Conservation (phyloP, 2,329 filamentous ascomycete species). For the Tetracladium maxilliforme region DNA sequence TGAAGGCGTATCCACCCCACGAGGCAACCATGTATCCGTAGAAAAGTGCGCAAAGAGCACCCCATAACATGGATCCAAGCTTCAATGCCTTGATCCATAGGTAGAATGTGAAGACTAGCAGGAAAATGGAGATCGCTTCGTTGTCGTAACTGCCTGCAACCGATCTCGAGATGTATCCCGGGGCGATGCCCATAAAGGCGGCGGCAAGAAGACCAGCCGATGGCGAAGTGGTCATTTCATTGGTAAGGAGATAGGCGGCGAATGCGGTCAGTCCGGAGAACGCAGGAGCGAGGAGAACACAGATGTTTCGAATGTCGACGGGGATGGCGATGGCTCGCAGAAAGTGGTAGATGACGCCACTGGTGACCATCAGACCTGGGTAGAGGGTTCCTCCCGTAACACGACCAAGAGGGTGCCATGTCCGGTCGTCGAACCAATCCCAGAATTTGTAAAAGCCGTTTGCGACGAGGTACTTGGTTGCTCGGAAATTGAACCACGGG, state of each 20-base stretch:
- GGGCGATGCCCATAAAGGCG: conserved; percentile 91
- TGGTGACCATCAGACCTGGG: conserved; percentile 97
- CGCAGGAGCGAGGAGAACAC: conserved; percentile 84
- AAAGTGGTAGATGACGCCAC: conserved; percentile 88
- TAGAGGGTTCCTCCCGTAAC: conserved; percentile 98
- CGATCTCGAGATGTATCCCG: conserved; percentile 94
- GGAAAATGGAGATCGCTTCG: conserved; percentile 97
- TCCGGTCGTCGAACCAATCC: conserved; percentile 99
- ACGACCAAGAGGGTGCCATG: conserved; percentile 97
- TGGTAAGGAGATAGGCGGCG: conserved; percentile 87
- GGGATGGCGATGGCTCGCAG: conserved; percentile 80
- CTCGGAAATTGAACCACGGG: conserved; percentile 99
- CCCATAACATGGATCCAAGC: conserved; percentile 92
- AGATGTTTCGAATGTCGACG: conserved; percentile 97
- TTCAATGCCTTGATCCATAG: conserved; percentile 99
- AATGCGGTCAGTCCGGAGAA: conserved; percentile 91
- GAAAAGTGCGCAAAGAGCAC: conserved; percentile 82
- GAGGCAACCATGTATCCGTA: conserved; percentile 99
- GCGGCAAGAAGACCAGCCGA: conserved; percentile 92
- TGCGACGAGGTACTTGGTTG: conserved; percentile 91
- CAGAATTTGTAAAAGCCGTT: conserved; percentile 98
- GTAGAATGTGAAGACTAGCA: conserved; percentile 96
- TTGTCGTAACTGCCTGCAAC: conserved; percentile 99
- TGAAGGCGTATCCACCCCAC: conserved; percentile 99
- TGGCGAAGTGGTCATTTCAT: conserved; percentile 90